These are phyloP conservation scores for Parietichytrium sp. DNA, from an alignment of 108 stramenopile species.

Conservation along the genomic window DNA sequence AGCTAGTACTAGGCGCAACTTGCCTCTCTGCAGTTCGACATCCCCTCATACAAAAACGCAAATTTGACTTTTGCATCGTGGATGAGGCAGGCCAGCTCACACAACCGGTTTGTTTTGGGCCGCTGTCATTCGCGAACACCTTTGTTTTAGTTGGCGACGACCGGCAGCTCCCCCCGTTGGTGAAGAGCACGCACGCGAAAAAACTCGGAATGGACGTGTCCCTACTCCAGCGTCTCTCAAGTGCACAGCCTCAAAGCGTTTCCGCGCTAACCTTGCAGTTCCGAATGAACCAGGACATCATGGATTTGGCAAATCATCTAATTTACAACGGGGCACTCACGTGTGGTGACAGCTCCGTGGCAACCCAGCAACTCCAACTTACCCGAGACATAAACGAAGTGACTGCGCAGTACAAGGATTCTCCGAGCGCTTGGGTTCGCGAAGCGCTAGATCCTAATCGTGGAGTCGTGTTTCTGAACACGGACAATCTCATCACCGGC, in stretches of 20 bases:
- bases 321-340: background rate
- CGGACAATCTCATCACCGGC: no score
- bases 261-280: conserved; percentile 85
- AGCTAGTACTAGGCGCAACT: background rate
- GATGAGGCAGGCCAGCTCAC: conserved; percentile 96
- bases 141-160: conserved; percentile 97
- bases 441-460: background rate
- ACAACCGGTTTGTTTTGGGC: conserved; percentile 84
- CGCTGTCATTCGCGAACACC: conserved; percentile 72
- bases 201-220: conserved; percentile 77
- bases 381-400: background rate
- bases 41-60: conserved; percentile 44
- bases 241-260: conserved; percentile 70
- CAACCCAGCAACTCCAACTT: background rate
- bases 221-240: conserved; percentile 78
- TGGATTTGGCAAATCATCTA: conserved; percentile 75
- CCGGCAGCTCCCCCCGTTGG: conserved; percentile 92
- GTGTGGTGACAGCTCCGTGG: background rate
- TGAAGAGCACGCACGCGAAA: conserved; percentile 71
- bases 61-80: conserved; percentile 94
- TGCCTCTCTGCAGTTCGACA: background rate
- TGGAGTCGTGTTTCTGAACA: background rate
- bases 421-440: background rate
- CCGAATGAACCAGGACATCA: conserved; percentile 89
- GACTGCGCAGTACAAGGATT: background rate